Percentiles rank a stretch among this genome's conserved stretches.
Evolutionary conservation across 768 basidiomycete species (phyloP).

Genomic region (Pholiota conissans): DNA sequence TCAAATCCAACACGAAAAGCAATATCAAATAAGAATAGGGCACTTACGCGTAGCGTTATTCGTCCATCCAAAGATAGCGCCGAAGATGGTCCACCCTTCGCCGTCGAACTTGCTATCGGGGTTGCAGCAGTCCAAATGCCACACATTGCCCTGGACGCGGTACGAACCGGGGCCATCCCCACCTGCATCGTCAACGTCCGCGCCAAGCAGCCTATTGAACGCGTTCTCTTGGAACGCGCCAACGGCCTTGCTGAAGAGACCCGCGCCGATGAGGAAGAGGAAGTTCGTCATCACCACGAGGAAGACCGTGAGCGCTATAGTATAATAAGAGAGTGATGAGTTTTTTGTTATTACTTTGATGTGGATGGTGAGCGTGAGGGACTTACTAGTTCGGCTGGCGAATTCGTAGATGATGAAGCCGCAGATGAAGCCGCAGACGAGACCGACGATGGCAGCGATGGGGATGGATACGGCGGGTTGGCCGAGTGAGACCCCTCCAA

Average conservation of each 20-base stretch:
- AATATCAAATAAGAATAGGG: neutral
- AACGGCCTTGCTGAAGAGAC: constrained; percentile 82
- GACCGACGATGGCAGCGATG: constrained; percentile 83
- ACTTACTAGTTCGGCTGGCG: constrained; percentile 68
- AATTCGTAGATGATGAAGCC: constrained; percentile 82
- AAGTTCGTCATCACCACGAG: constrained; percentile 90
- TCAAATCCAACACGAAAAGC: no score
- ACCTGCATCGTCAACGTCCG: constrained; percentile 63
- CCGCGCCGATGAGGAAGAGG: constrained; percentile 90
- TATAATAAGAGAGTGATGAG: no score
- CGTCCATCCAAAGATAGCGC: constrained; percentile 85
- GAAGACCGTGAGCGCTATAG: constrained; percentile 77
- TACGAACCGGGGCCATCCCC: constrained; percentile 86
- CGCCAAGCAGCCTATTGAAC: constrained; percentile 71
- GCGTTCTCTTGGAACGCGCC: constrained; percentile 69
- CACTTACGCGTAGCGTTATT: constrained; percentile 72
- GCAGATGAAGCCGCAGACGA: constrained; percentile 72
- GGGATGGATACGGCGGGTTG: constrained; percentile 84
- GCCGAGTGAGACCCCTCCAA: constrained; percentile 89
- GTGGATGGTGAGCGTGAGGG: no score
- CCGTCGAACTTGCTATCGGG: constrained; percentile 51
- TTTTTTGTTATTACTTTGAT: no score
- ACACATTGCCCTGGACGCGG: constrained; percentile 79
- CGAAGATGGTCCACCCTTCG: constrained; percentile 80
- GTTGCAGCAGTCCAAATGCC: constrained; percentile 85